A percentile compares a stretch with the other conserved stretches of the same genome.
Evolutionary conservation across 192 early-diverging fungal genomes (phyloP).

Genomic region (Mycoemilia scoparia): DNA sequence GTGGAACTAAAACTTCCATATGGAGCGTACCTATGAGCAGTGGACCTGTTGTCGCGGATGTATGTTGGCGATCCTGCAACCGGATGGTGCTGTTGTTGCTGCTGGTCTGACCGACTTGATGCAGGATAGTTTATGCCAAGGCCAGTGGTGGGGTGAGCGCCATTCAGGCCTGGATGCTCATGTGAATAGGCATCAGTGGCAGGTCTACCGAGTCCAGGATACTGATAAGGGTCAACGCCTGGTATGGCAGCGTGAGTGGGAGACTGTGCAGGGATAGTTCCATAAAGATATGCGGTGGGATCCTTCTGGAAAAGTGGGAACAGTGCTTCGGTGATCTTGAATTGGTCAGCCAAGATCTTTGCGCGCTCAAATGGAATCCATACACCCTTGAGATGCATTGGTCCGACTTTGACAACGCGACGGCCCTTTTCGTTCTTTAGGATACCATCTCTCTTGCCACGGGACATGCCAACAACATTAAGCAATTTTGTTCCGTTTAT

Average conservation of each 20-base stretch:
- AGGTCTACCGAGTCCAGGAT: too few relatives aligned
- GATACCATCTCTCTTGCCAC: constrained; percentile 70
- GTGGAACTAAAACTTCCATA: too few relatives aligned
- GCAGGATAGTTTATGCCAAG: too few relatives aligned
- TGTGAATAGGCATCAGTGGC: too few relatives aligned
- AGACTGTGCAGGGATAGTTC: constrained; percentile 25
- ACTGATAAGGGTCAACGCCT: constrained; percentile 11
- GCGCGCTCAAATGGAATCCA: constrained; percentile 61
- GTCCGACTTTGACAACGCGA: constrained; percentile 68
- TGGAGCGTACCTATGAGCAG: too few relatives aligned
- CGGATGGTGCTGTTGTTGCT: too few relatives aligned
- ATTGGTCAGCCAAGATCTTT: constrained; percentile 43
- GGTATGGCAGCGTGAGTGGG: constrained; percentile 24
- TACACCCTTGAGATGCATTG: constrained; percentile 76
- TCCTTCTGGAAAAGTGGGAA: constrained; percentile 63
- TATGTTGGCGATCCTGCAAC: too few relatives aligned
- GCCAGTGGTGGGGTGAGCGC: too few relatives aligned
- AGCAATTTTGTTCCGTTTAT: constrained; percentile 75
- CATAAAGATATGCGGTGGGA: constrained; percentile 44
- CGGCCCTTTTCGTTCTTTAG: constrained; percentile 75
- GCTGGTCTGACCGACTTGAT: too few relatives aligned
- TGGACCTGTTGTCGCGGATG: too few relatives aligned
- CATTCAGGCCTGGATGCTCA: too few relatives aligned
- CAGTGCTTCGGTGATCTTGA: constrained; percentile 51
- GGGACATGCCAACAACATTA: constrained; percentile 73